Percentiles rank a stretch among this genome's conserved stretches.
Evolutionary conservation across 768 basidiomycete genomes (phyloP).

Genomic region (Lactifluus volemus): DNA sequence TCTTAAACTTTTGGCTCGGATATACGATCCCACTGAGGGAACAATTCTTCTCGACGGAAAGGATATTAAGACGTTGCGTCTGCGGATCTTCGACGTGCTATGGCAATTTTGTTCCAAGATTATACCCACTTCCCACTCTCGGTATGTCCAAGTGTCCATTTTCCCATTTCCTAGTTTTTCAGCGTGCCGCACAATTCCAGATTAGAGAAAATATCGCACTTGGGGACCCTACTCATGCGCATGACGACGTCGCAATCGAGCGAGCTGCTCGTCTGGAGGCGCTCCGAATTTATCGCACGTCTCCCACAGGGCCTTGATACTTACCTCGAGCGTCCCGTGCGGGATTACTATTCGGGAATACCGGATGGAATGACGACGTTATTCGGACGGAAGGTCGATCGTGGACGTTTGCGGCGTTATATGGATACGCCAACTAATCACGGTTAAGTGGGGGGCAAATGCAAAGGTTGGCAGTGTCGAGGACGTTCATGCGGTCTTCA

Average conservation of each 20-base stretch:
- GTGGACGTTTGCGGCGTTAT: neutral
- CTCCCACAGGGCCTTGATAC: slow-evolving; percentile 63
- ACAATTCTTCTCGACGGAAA: slow-evolving; percentile 56
- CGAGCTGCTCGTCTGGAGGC: slow-evolving; percentile 61
- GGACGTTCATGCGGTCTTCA: slow-evolving; percentile 65
- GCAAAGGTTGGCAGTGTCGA: slow-evolving; percentile 66
- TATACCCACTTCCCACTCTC: slow-evolving; percentile 74
- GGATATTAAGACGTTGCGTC: slow-evolving; percentile 53
- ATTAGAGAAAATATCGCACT: slow-evolving; percentile 72
- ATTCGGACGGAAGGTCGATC: slow-evolving; percentile 48
- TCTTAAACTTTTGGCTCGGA: slow-evolving; percentile 59
- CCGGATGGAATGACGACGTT: slow-evolving; percentile 56
- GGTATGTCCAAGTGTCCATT: slow-evolving; percentile 31
- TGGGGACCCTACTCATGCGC: slow-evolving; percentile 49
- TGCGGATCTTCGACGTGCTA: slow-evolving; percentile 57
- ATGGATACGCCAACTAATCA: neutral
- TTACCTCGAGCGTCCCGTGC: slow-evolving; percentile 60
- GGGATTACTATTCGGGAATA: slow-evolving; percentile 54
- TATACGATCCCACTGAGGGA: slow-evolving; percentile 65
- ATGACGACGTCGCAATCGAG: slow-evolving; percentile 49
- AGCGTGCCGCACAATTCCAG: slow-evolving; percentile 28
- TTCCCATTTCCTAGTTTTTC: neutral
- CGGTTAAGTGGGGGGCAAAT: slow-evolving; percentile 62
- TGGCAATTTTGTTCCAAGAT: slow-evolving; percentile 75
- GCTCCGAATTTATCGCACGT: slow-evolving; percentile 55